Conservation (phyloP, 306 rosid species). For the Quercus agrifolia region DNA sequence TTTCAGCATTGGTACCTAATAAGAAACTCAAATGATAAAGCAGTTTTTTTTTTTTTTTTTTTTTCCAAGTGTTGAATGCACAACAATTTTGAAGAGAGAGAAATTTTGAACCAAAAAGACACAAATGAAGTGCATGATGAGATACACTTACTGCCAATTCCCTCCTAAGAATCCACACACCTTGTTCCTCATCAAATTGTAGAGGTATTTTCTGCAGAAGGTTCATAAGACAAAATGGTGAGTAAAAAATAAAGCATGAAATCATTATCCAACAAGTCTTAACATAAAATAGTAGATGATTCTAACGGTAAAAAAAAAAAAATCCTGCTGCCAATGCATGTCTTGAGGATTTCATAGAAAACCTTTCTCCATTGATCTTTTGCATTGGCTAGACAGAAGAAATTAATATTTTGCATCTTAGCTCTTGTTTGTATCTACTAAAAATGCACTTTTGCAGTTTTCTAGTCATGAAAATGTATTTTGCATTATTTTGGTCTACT, state of each 20-base stretch:
- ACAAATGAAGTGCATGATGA: background rate
- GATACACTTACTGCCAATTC: conserved; percentile 73
- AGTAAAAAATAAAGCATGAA: background rate
- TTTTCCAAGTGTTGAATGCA: background rate
- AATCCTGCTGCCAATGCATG: background rate
- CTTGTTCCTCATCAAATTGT: conserved; percentile 45
- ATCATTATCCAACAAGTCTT: background rate
- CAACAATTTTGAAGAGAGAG: background rate
- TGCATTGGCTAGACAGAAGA: background rate
- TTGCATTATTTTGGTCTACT: too few species aligned
- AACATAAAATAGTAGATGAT: background rate
- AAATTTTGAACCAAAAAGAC: background rate
- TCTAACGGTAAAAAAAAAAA: background rate
- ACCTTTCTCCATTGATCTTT: background rate
- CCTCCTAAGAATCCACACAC: conserved; percentile 67
- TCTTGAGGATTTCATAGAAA: background rate
- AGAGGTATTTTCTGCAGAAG: conserved; percentile 74
- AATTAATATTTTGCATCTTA: background rate
- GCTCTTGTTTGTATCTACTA: too few species aligned
- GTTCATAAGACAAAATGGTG: conserved; percentile 18
- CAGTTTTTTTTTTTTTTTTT: too few species aligned
- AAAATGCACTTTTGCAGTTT: too few species aligned
- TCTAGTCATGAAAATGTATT: too few species aligned
- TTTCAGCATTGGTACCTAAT: background rate
- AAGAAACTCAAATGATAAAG: background rate